A percentile compares a stretch with the other conserved stretches of the same genome.
Conservation (phyloP, 2,329 filamentous ascomycete species). For the Epichloe elymi region DNA sequence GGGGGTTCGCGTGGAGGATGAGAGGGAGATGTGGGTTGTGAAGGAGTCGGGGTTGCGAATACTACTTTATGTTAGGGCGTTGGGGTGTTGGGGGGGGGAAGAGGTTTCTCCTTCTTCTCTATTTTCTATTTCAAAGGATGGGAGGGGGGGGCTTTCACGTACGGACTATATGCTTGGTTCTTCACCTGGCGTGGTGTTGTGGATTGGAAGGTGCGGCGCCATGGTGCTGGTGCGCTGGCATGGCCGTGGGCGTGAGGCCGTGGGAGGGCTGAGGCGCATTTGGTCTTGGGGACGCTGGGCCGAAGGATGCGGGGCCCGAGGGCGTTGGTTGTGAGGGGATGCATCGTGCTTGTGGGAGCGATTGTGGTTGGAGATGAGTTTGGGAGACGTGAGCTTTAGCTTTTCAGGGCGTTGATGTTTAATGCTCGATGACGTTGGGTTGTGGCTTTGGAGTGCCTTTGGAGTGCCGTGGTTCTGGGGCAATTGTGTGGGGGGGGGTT, state of each 20-base stretch:
- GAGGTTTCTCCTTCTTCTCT: too few species aligned
- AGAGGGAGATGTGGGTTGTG: conserved; percentile 41
- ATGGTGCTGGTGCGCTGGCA: not conserved
- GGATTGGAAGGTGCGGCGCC: conserved; percentile 4
- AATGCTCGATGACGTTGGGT: not conserved
- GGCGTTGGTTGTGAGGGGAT: not conserved
- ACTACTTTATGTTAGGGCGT: conserved; percentile 20
- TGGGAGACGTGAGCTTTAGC: not conserved
- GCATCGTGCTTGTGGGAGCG: not conserved
- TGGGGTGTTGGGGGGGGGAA: too few species aligned
- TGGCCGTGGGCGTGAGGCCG: not conserved
- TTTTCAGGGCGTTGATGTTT: not conserved
- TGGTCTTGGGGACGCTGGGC: not conserved
- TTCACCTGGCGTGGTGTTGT: conserved; percentile 5
- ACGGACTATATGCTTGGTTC: conserved; percentile 12
- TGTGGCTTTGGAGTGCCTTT: not conserved
- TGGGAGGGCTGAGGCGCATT: not conserved
- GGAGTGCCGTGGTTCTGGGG: not conserved
- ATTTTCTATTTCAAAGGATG: not conserved
- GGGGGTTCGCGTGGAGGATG: conserved; percentile 37
- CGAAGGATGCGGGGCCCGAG: not conserved
- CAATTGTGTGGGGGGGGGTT: not conserved
- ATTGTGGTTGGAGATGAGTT: not conserved
- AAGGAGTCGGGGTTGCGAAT: conserved; percentile 42
- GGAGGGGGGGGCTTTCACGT: not conserved